Base-by-base conservation (phyloP, 805 yeast species). In the Ogataea philodendri region DNA sequence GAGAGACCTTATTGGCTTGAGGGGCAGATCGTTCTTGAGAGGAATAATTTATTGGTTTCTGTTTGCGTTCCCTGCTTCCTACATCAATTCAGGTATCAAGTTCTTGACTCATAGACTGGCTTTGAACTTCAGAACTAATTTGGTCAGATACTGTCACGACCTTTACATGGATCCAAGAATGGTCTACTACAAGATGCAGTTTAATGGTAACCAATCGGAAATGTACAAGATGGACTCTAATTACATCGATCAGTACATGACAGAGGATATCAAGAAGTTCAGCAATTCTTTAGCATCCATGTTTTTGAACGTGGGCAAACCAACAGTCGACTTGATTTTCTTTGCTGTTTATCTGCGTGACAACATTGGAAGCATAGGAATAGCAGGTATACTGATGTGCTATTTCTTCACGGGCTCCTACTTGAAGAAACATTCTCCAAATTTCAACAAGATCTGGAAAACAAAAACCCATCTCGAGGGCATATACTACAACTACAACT, bases 21-120 rank as follows among this genome's bases (percentile, higher is more conserved):
- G 81, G 45, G 86, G 88, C 13, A 72, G 67, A 46, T 80, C 81
- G 35, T 89, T 89, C 50, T 58, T 78, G 25, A 67, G 84, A 41
- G 96, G 89, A 57, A 67, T 89, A 58, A 72, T 77, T 7, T 83
- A 84, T 59, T 89, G 97, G 97, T 76, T 89, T 40, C 62, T 84
- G 41, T 79, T 89, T 54, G 96, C 96, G 1, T 77, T 89, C 44
- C 97, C 97, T 2, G 95, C 96, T 0, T 80, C 93, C 3, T 89
- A 86, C 59, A 84, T 96, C 20, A 89, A 89, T 60, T 83, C 95
- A 30, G 88, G 90, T 39, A 89, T 89, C 55, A 84, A 83, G 55
- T 85, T 74, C 52, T 63, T 89, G 48, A 84, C 88, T 36, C 76
- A 81, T 52, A 72, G 85, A 49, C 65, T 89, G 40, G 78, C 95